Percentiles rank a stretch among this genome's conserved stretches.
Conservation (phyloP, 1,284 basidiomycete genomes). For the Fomitopsis betulina region DNA sequence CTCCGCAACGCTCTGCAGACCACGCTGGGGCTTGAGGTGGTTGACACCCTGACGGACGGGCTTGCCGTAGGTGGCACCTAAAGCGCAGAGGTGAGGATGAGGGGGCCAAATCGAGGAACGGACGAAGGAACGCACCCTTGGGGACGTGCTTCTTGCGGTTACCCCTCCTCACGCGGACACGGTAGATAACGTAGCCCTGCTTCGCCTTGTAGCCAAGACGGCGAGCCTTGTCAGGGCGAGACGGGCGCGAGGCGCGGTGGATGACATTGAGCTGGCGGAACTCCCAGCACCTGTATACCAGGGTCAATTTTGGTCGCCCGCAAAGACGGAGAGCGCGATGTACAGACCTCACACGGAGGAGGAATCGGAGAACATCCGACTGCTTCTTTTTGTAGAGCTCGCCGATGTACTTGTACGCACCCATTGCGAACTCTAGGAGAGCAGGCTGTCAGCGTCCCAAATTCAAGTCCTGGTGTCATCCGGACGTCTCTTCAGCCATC, state of each 20-base stretch:
- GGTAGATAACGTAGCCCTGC: conserved; percentile 99
- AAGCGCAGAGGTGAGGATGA: not conserved
- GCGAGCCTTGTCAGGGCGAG: conserved; percentile 98
- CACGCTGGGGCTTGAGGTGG: conserved; percentile 98
- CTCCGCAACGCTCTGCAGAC: conserved; percentile 91
- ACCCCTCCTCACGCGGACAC: conserved; percentile 95
- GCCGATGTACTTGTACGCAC: conserved; percentile 96
- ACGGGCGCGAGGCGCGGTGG: conserved; percentile 96
- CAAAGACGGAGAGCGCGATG: not conserved
- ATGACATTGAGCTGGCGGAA: conserved; percentile 98
- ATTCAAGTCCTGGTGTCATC: conserved; percentile 19
- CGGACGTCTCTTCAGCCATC: conserved; percentile 21
- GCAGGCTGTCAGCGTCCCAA: conserved; percentile 12
- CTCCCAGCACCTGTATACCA: conserved; percentile 90
- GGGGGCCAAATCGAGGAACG: not conserved
- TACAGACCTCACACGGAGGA: conserved; percentile 90
- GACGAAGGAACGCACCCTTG: conserved; percentile 63
- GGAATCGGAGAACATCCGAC: conserved; percentile 96
- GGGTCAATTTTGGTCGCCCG: not conserved
- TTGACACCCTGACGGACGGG: conserved; percentile 99
- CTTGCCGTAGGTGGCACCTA: conserved; percentile 97
- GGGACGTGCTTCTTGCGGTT: conserved; percentile 99
- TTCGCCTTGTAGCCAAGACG: conserved; percentile 99
- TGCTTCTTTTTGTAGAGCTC: conserved; percentile 97
- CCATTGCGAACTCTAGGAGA: conserved; percentile 46